Base-by-base conservation (phyloP, 306 rosid species). In the Argentina anserina region DNA sequence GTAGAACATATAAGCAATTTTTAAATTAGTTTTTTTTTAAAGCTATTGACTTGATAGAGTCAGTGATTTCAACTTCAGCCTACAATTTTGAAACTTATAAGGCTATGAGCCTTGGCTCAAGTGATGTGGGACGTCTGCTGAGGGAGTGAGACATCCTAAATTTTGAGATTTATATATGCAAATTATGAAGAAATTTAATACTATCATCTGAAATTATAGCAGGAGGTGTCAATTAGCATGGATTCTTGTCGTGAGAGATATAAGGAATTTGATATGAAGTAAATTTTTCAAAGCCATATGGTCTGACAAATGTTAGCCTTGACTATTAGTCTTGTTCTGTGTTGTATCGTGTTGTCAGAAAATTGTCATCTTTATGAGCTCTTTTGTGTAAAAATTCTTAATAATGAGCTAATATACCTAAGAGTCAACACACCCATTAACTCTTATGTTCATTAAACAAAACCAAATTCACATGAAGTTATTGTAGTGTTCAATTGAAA, bases 201-300 rank as follows among this genome's bases (percentile, higher is more conserved):
- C 3, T 58, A 28, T 23, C 37, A 58, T 42, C 37, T 15, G 46
- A 42, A 25, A 14, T 4, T 34, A 12, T 58, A 13, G 23, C 36
- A 40, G 37, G 37, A 41, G 37, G 21, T 41, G 15, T 25, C 31
- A 42, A 26, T 66, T 42, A 41, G 34, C 18, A 25, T 8, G 3
- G 3, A 0, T 41, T 25, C 23, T 42, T 11, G 21, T 15, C 42
- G 53, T 7, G 7, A 41, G 6, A 6, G 37, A 13, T 26, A 25
- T 67, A n/a, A 12, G 53, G 55, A 37, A 25, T 66, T 43, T 43
- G 6, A 42, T 43, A 12, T 26, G 7, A 47, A 42, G 25, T 25
- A 28, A 67, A 67, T 67, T 67, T 67, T 56, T 43, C 31, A 43
- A 26, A 67, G 71, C 71, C 15, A 15, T 10, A 42, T n/a, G 2